phyloP scores from a whole-genome alignment of 2,329 filamentous ascomycete species.

The Huntiella omanensis region DNA sequence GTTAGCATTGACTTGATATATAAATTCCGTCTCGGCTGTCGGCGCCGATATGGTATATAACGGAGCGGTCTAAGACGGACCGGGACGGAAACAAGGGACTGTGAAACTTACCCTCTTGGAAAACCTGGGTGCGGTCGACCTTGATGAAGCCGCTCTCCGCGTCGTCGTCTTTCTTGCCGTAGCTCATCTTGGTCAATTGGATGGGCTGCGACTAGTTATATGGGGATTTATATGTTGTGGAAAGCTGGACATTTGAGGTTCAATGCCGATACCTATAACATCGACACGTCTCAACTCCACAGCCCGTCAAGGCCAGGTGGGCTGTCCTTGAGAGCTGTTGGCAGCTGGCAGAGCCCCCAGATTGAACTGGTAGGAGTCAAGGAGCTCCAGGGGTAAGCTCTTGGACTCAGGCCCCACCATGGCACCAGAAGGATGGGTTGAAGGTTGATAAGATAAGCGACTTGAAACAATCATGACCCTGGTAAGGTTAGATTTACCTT shows the following conservation, averaged over 20 bases:
- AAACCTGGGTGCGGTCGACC: constrained; percentile 93
- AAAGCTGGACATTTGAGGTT: constrained; percentile 5
- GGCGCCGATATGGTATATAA: constrained; percentile 17
- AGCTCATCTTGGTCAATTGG: constrained; percentile 54
- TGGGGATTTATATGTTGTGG: constrained; percentile 2
- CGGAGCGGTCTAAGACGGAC: constrained; percentile 13
- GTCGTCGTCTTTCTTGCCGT: constrained; percentile 99
- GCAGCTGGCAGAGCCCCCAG: not conserved
- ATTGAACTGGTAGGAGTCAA: too few species aligned
- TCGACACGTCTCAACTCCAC: constrained; percentile 11
- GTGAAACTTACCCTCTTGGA: constrained; percentile 69
- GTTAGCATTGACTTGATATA: not conserved
- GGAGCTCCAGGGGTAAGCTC: constrained; percentile 1
- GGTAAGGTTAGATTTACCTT: too few species aligned
- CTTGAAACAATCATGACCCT: too few species aligned
- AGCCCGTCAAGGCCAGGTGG: constrained; percentile 1
- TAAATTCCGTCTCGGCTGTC: not conserved
- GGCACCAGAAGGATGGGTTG: too few species aligned
- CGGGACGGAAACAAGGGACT: constrained; percentile 8
- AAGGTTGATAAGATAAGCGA: too few species aligned
- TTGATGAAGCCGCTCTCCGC: constrained; percentile 84
- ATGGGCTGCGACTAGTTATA: constrained; percentile 4
- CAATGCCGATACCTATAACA: constrained; percentile 7
- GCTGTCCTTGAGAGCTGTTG: not conserved
- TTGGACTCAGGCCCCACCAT: too few species aligned